Evolutionary conservation across 2,329 filamentous ascomycete genomes (phyloP), one percentile per base, ranked within the genome.

Genomic region (Fusarium secorum): DNA sequence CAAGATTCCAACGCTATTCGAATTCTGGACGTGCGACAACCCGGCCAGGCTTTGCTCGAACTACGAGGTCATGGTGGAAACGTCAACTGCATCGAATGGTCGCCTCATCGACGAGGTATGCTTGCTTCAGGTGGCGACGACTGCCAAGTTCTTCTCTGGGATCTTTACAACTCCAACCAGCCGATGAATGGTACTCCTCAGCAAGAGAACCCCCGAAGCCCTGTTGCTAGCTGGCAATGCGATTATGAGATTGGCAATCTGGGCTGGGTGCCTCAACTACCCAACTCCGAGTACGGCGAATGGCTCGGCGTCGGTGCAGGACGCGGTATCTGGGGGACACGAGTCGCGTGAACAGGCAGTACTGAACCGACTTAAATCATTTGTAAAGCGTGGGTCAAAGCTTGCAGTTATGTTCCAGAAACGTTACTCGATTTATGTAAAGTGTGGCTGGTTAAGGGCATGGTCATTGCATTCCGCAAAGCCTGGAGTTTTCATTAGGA

Each of bases 11-110:
- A 91, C 75, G 85, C 97, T 36, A 95, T 99, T 78, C 93, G 96
- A 51, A 97, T 99, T 59, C 89, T 99, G 33, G 96, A 99, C 77
- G 95, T 98, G 6, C 91, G 96, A 52, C 96, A 99, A 81, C 96
- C 96, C 0, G 96, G 96, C 10, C 96, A 98, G 81, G 96, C 96
- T 5, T 87, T 99, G 8, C 88, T 99, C 30, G 96, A 99, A 79
- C 89, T 99, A 39, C 93, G 93, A 51, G 96, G 96, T 26, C 95
- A 99, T 78, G 89, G 90, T 26, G 92, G 93, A 8, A 82, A 93
- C 11, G 88, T 99, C 62, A 98, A 97, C 82, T 96, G 93, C 76
- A 92, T 98, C 64, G 96, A 99, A 82, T 99, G 96, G 96, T 97
- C 94, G 13, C 95, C 94, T 0, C 88, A 90, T 60, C 89, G 95